Evolutionary conservation across 1,284 basidiomycete genomes (phyloP).

Genomic region (Phlebopus sp.): DNA sequence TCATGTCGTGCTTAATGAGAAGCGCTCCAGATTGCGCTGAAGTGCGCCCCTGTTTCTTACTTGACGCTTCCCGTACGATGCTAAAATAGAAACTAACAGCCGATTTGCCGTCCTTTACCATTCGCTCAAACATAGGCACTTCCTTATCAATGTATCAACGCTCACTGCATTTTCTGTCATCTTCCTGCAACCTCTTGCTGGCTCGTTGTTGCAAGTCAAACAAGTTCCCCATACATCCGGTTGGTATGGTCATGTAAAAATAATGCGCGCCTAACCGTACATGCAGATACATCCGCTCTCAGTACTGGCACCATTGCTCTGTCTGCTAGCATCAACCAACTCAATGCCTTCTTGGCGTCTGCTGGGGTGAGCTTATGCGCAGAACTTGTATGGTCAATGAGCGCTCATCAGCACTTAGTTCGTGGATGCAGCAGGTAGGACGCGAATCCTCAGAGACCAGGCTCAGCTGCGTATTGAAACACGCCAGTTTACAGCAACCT

Average conservation of each 20-base stretch:
- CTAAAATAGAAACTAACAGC: slow-evolving; percentile 24
- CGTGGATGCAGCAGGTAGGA: slow-evolving; percentile 40
- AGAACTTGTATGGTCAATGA: background rate
- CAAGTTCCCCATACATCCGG: slow-evolving; percentile 36
- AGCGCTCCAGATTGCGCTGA: slow-evolving; percentile 38
- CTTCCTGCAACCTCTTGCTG: slow-evolving; percentile 55
- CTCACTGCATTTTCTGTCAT: slow-evolving; percentile 41
- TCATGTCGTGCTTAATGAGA: background rate
- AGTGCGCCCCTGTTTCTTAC: slow-evolving; percentile 31
- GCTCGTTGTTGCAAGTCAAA: slow-evolving; percentile 52
- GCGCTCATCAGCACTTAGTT: slow-evolving; percentile 31
- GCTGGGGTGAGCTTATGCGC: slow-evolving; percentile 44
- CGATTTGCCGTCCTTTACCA: slow-evolving; percentile 38
- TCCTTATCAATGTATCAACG: slow-evolving; percentile 48
- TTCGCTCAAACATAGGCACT: slow-evolving; percentile 46
- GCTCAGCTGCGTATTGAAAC: slow-evolving; percentile 18
- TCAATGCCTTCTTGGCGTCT: slow-evolving; percentile 56
- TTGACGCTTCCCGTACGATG: background rate
- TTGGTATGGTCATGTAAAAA: slow-evolving; percentile 19
- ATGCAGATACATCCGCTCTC: slow-evolving; percentile 36
- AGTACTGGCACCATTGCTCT: slow-evolving; percentile 43
- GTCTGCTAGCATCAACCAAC: slow-evolving; percentile 38
- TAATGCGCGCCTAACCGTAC: slow-evolving; percentile 5
- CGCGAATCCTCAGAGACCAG: slow-evolving; percentile 6
- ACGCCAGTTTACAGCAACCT: slow-evolving; percentile 44